Percentiles rank a stretch among this genome's conserved stretches.
phyloP scores from a whole-genome alignment of 768 basidiomycete species.

The Suillus americanus region DNA sequence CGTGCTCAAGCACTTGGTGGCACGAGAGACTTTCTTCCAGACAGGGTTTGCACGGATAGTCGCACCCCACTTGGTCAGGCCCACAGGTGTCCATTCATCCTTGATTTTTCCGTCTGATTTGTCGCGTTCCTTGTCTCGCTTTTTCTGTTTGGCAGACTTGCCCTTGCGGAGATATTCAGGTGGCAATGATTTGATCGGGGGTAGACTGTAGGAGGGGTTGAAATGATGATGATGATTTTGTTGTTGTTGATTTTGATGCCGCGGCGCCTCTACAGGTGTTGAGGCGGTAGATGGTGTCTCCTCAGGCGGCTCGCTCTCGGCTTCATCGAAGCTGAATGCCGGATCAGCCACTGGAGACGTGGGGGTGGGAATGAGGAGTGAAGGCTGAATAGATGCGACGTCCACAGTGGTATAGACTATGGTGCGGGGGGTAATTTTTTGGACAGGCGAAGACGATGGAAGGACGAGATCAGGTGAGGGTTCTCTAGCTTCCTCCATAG shows the following conservation, averaged over 20 bases:
- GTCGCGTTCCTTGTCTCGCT: conserved; percentile 50
- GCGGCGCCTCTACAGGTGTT: conserved; percentile 18
- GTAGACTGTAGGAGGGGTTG: conserved; percentile 51
- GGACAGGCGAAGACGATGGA: conserved; percentile 23
- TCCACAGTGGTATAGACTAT: conserved; percentile 30
- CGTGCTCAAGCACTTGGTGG: conserved; percentile 76
- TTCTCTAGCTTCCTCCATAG: conserved; percentile 22
- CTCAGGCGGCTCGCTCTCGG: conserved; percentile 26
- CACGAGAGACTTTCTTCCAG: conserved; percentile 64
- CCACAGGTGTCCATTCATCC: conserved; percentile 66
- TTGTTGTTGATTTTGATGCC: conserved; percentile 17
- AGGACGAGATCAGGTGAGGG: conserved; percentile 24
- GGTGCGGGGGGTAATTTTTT: conserved; percentile 8
- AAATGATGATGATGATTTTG: conserved; percentile 29
- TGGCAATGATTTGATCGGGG: conserved; percentile 54
- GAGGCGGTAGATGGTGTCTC: conserved; percentile 13
- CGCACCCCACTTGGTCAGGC: conserved; percentile 71
- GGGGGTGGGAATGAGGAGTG: conserved; percentile 37
- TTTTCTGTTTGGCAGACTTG: conserved; percentile 47
- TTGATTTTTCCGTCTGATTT: conserved; percentile 40
- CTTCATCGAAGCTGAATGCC: conserved; percentile 33
- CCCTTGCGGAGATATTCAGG: conserved; percentile 52
- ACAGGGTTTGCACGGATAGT: conserved; percentile 76
- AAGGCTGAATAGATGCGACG: conserved; percentile 23
- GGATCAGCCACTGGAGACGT: conserved; percentile 34